Evolutionary conservation across 2,329 filamentous ascomycete species (phyloP).

Genomic region (Zymoseptoria crescenta): DNA sequence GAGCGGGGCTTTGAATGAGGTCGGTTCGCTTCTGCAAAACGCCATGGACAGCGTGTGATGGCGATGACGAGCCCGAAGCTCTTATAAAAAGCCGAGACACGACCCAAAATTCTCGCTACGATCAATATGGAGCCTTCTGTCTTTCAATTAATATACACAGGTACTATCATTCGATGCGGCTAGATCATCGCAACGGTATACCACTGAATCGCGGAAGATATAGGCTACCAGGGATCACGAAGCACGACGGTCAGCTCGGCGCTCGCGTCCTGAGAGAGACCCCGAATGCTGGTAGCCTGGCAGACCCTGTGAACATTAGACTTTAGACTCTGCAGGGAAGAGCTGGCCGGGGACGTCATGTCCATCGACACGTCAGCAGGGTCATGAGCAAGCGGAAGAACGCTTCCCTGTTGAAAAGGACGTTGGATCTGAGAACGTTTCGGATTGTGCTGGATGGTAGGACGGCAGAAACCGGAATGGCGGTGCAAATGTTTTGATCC

Average conservation of each 20-base stretch:
- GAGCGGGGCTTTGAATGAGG: constrained; percentile 20
- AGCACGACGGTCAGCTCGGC: background rate
- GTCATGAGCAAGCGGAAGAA: background rate
- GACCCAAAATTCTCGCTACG: background rate
- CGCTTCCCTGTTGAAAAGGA: background rate
- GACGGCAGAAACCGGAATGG: background rate
- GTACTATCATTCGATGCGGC: no score
- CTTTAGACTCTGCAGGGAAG: background rate
- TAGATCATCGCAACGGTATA: no score
- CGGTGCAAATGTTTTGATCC: background rate
- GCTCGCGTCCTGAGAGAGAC: no score
- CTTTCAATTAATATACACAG: no score
- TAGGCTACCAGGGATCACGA: background rate
- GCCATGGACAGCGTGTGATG: constrained; percentile 17
- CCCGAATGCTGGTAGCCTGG: no score
- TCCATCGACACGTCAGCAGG: background rate
- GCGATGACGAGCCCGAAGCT: no score
- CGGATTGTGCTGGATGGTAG: background rate
- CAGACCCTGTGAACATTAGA: background rate
- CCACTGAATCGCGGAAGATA: background rate
- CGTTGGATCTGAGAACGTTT: background rate
- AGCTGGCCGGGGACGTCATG: background rate
- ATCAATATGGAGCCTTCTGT: background rate
- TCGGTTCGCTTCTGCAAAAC: constrained; percentile 21
- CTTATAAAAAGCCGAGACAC: background rate